Percentiles rank a stretch among this genome's conserved stretches.
Evolutionary conservation across 768 basidiomycete species (phyloP).

Genomic region (Phanerochaete carnosa): DNA sequence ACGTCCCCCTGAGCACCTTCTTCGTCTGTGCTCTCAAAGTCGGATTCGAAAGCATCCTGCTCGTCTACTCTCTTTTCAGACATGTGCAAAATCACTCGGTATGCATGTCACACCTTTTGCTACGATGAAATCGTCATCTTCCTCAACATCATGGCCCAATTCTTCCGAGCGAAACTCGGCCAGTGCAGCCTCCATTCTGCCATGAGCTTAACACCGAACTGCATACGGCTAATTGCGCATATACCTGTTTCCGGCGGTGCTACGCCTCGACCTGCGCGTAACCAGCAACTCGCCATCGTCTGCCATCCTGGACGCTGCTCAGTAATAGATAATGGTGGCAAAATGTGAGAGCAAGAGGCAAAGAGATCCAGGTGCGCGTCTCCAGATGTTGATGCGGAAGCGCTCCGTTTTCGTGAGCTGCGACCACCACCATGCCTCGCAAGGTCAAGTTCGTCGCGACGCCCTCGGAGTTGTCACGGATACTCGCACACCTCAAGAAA

Average conservation of each 20-base stretch:
- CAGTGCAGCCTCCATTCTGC: conserved; percentile 74
- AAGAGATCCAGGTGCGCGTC: not conserved
- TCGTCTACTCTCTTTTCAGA: conserved; percentile 52
- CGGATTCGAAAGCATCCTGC: conserved; percentile 77
- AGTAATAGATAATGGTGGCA: not conserved
- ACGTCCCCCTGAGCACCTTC: conserved; percentile 46
- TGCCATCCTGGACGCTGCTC: not conserved
- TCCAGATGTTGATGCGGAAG: not conserved
- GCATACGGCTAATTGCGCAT: conserved; percentile 8
- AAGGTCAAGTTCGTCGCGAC: conserved; percentile 33
- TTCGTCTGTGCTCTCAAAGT: conserved; percentile 85
- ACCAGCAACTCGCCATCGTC: conserved; percentile 42
- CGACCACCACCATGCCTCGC: conserved; percentile 23
- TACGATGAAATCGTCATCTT: conserved; percentile 69
- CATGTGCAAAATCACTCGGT: not conserved
- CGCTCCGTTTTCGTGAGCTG: not conserved
- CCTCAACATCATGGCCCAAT: conserved; percentile 56
- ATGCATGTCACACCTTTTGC: conserved; percentile 49
- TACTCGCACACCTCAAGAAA: conserved; percentile 48
- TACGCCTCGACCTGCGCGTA: conserved; percentile 59
- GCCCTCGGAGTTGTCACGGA: conserved; percentile 52
- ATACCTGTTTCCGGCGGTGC: conserved; percentile 78
- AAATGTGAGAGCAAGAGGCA: too few relatives aligned
- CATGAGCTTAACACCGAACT: not conserved
- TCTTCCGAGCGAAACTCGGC: conserved; percentile 61